Conservation (phyloP, 139 green algal species). For the Coelastrella sp. region DNA sequence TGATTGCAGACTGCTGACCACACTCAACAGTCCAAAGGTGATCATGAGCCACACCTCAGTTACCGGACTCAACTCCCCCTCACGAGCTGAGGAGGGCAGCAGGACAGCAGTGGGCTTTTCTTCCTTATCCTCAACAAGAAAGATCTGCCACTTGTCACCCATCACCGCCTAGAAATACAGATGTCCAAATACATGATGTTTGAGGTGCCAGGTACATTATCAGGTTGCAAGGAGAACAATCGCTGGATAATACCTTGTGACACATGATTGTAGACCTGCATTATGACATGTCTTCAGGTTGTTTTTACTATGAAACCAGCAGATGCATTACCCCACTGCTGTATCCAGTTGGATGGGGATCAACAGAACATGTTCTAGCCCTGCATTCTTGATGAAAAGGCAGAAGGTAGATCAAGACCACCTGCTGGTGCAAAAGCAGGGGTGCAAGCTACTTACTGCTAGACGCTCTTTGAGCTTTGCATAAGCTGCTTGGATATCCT, state of each 20-base stretch:
- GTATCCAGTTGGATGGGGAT: too few species aligned
- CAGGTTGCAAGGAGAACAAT: too few species aligned
- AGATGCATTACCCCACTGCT: too few species aligned
- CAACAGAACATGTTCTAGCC: too few species aligned
- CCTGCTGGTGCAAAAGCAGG: too few species aligned
- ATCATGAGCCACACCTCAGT: constrained; percentile 66
- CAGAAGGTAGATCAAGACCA: too few species aligned
- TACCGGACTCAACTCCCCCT: constrained; percentile 44
- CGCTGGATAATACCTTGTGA: too few species aligned
- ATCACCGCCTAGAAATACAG: constrained; percentile 56
- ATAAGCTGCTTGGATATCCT: constrained; percentile 67
- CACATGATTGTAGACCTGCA: too few species aligned
- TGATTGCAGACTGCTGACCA: constrained; percentile 73
- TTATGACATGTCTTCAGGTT: too few species aligned
- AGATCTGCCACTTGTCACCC: constrained; percentile 75
- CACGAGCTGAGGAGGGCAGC: constrained; percentile 56
- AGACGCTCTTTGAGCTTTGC: constrained; percentile 67
- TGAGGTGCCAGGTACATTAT: background rate
- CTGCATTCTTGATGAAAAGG: too few species aligned
- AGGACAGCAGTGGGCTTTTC: constrained; percentile 79
- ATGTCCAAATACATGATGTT: background rate
- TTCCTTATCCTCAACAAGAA: constrained; percentile 79
- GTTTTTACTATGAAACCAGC: too few species aligned
- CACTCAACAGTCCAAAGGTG: constrained; percentile 67
- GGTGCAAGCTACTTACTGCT: constrained; percentile 61